These are phyloP conservation scores for Kalmanozyma brasiliensis DNA, from an alignment of 1,284 basidiomycete genomes.

Conservation along the genomic window DNA sequence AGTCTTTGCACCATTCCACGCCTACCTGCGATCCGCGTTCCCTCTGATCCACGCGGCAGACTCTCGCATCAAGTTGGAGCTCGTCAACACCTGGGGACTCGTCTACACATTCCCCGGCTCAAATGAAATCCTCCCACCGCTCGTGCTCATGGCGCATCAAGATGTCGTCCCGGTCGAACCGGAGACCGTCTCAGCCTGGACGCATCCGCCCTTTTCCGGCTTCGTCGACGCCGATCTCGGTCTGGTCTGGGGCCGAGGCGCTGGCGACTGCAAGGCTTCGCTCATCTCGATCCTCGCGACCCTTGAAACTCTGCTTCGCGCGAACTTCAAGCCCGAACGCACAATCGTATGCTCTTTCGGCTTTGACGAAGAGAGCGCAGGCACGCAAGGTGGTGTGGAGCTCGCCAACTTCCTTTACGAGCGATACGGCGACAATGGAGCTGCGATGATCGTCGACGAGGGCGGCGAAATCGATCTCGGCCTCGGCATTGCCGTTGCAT, in stretches of 20 bases:
- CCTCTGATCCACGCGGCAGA: conserved; percentile 33
- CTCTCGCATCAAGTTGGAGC: conserved; percentile 35
- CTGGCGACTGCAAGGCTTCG: conserved; percentile 68
- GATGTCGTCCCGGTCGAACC: conserved; percentile 72
- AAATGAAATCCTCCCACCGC: conserved; percentile 73
- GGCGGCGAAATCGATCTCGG: conserved; percentile 46
- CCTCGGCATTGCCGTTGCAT: conserved; percentile 53
- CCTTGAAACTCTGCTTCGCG: conserved; percentile 70
- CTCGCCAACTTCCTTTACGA: conserved; percentile 44
- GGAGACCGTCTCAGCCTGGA: conserved; percentile 70
- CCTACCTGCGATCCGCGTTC: conserved; percentile 41
- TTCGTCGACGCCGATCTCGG: conserved; percentile 68
- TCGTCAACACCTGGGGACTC: conserved; percentile 76
- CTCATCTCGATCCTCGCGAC: conserved; percentile 70
- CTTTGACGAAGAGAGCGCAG: conserved; percentile 75
- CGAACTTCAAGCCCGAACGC: conserved; percentile 68
- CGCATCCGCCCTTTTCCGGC: conserved; percentile 71
- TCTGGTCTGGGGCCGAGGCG: conserved; percentile 71
- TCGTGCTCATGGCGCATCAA: conserved; percentile 77
- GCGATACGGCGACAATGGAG: conserved; percentile 49
- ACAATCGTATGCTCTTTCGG: conserved; percentile 75
- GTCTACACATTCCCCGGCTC: conserved; percentile 76
- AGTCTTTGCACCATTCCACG: conserved; percentile 50
- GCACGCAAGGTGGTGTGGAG: conserved; percentile 58
- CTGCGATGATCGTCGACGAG: conserved; percentile 63